Evolutionary conservation across 129 eudicot genomes (phyloP), one percentile per base, ranked within the genome.

Genomic region (Dittrichia graveolens): DNA sequence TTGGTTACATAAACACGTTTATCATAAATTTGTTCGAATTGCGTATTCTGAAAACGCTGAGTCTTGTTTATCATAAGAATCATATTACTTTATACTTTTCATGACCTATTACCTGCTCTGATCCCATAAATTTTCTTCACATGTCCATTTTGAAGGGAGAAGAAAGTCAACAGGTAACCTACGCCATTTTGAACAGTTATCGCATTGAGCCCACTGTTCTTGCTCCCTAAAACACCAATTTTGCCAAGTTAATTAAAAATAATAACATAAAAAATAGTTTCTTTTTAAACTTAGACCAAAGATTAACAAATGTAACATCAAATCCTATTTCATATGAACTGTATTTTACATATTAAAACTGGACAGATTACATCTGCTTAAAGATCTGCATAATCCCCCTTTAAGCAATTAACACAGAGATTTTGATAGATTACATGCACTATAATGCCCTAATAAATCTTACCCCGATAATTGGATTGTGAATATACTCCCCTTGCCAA

Each of bases 201-300:
- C 97, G 74, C 98, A 94, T 61, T 85, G 95, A 44, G 83, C 82
- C 98, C 98, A 94, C 72, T 94, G 98, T 81, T 94, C 95, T 69
- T 84, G 88, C 77, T 81, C 89, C 82, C 98, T 93, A 80, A 31
- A 71, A 49, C 67, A 72, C 24, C 59, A 67, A 75, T 65, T 41
- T 75, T 40, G 24, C 34, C 14, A 46, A 5, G 41, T 24, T 59
- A 68, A 58, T 34, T 38, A 49, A 24, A 16, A 6, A 49, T 24
- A 56, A 15, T 16, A 7, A 34, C 45, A 5, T 46, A 11, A 11
- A 44, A 48, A 61, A 46, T 12, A 18, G 16, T 47, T 47, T 15
- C 13, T 16, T 54, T 31, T 64, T n/a, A n/a, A n/a, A 11, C n/a
- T 19, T 6, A 9, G 16, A 44, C 12, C 12, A 24, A 8, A 19